Evolutionary conservation across 441 rosid species (phyloP), one percentile per base, ranked within the genome.

Genomic region (Eruca vesicaria): DNA sequence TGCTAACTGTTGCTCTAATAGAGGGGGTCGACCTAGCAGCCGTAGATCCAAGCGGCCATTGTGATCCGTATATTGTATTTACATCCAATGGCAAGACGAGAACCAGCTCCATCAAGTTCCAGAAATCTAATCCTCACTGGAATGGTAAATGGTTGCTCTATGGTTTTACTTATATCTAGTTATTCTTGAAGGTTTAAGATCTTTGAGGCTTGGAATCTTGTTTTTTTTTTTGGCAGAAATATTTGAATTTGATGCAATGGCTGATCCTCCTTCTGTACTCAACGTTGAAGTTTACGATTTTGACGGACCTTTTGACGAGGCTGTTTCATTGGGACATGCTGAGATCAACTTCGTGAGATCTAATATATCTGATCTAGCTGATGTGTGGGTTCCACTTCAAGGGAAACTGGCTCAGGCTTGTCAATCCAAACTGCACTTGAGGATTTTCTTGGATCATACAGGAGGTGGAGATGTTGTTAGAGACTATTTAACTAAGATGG

Each of bases 181-280:
- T 73, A 66, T 76, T 12, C 18, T 43, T 43, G 50, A 45, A 45
- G 15, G 20, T 7, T 15, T 15, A 7, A 15, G 53, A 45, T 45
- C 53, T 65, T 52, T 65, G 41, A 72, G 20, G 55, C 62, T 23
- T 20, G 56, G 56, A 66, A 61, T 68, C 9, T 78, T 63, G 20
- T 79, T 48, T 68, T 23, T 48, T 67, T 78, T 68, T 23, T 48
- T 67, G 77, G 87, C 92, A 95, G 99, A 92, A 88, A 96, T 96
- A 79, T 93, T 93, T 83, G 98, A 96, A 80, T 96, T 93, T 69
- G 95, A 96, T 85, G 97, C 99, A 5, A 96, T 91, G 98, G 90
- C 90, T 32, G 99, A 93, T 66, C 99, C 97, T 79, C 99, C 98
- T 71, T 93, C 99, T 36, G 85, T 86, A 78, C 88, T 93, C 71